Percentiles rank a stretch among this genome's conserved stretches.
Evolutionary conservation across 208 protist genomes (phyloP).

Genomic region (Leishmania major): DNA sequence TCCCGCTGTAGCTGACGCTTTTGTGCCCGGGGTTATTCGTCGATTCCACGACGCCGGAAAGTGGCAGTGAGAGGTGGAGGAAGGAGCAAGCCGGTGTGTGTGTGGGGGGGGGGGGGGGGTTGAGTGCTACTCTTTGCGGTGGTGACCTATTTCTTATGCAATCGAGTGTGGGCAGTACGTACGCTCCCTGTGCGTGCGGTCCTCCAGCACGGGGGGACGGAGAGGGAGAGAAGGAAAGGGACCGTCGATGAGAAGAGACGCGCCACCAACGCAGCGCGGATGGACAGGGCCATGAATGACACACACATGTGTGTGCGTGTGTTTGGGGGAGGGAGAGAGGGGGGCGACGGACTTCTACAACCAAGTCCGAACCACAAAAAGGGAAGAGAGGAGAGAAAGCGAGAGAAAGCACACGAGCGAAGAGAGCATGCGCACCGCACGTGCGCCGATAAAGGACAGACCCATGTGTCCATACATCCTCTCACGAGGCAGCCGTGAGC

Average conservation of each 20-base stretch:
- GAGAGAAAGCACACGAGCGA: background rate
- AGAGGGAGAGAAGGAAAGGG: background rate
- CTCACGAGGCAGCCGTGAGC: background rate
- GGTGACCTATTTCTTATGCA: background rate
- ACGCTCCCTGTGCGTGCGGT: background rate
- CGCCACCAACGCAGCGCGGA: background rate
- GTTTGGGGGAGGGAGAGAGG: background rate
- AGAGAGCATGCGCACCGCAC: background rate
- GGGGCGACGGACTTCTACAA: background rate
- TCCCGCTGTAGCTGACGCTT: background rate
- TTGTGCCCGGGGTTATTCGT: background rate
- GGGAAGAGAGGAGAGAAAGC: background rate
- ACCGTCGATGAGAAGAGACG: background rate
- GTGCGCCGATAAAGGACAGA: background rate
- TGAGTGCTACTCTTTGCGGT: background rate
- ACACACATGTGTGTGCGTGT: background rate
- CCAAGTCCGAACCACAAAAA: background rate
- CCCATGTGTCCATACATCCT: background rate
- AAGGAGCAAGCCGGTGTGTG: background rate
- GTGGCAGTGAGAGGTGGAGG: background rate
- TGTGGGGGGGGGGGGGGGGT: no score
- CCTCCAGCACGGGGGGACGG: background rate
- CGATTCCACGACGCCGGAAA: background rate
- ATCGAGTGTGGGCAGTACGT: background rate
- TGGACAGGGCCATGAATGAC: background rate